Conservation (phyloP, 257 asterid genomes). For the Solanum boliviense region DNA sequence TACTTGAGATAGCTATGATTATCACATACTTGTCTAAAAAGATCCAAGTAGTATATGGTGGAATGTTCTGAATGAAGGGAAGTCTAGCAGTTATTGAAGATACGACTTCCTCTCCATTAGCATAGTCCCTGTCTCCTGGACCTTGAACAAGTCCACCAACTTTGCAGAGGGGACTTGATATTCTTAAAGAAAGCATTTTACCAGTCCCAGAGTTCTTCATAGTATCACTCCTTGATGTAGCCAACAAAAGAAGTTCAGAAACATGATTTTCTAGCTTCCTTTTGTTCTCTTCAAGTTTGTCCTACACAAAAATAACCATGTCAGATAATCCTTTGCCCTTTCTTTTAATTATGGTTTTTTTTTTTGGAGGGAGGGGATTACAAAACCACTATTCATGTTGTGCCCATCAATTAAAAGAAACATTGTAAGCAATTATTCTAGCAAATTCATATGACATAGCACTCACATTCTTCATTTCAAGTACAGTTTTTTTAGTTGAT, state of each 20-base stretch:
- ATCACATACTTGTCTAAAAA: conserved; percentile 59
- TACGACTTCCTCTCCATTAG: conserved; percentile 47
- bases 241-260: conserved; percentile 31
- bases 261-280: conserved; percentile 34
- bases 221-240: conserved; percentile 42
- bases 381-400: not conserved
- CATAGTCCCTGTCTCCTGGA: conserved; percentile 48
- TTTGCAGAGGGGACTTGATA: conserved; percentile 52
- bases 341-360: not conserved
- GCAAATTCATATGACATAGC: not conserved
- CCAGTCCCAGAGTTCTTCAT: conserved; percentile 25
- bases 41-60: conserved; percentile 90
- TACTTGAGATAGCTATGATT: not conserved
- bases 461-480: not conserved
- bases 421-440: not conserved
- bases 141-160: conserved; percentile 36
- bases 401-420: not conserved
- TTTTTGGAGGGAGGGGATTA: not conserved
- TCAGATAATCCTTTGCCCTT: not conserved
- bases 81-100: conserved; percentile 49
- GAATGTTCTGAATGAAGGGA: conserved; percentile 58
- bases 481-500: not conserved
- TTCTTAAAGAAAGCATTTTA: conserved; percentile 50
- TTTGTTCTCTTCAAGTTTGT: conserved; percentile 44
- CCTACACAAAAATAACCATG: conserved; percentile 25